Evolutionary conservation across 306 rosid genomes (phyloP), one percentile per base, ranked within the genome.

Genomic region (Hippophae gyantsensis): DNA sequence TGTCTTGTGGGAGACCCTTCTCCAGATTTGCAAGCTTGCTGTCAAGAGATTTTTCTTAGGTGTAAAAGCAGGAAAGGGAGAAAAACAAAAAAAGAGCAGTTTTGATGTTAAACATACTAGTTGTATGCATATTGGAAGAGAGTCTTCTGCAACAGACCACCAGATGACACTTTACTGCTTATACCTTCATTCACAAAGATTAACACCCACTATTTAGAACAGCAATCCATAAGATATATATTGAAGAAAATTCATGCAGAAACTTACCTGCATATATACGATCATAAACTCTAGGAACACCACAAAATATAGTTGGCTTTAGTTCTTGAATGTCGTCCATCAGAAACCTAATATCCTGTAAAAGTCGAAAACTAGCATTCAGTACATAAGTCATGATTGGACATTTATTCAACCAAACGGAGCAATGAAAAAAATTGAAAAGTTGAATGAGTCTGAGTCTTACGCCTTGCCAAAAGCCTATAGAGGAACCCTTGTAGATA

Each of bases 391-490:
- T 53, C 48, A 10, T 7, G 10, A 23, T 11, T 43, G 59, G 42
- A 3, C 48, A 57, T 2, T 11, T 44, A 14, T n/a, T 23, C 43
- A 63, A 48, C 46, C 18, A 12, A 43, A 23, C n/a, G 1, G 14
- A 7, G 10, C 48, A 48, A 45, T 11, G 40, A 66, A 68, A 27
- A 32, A 32, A 32, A 32, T 32, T 32, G 38, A 32, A 14, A 56
- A 48, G 50, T 7, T 43, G 43, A 64, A 55, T 43, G 52, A 52
- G 44, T 65, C 48, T 3, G 40, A 50, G 73, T 69, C 85, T 79
- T 79, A 85, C 96, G 66, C 95, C 96, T 77, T 57, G 82, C 98
- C 98, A 90, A 72, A 75, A 90, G 54, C 96, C 98, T 57, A 85
- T 71, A 27, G 95, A 83, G 71, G 90, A 76, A 18, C 89, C 86